Percentiles rank a stretch among this genome's conserved stretches.
Evolutionary conservation across 495 filamentous ascomycete genomes (phyloP).

Genomic region (Astrocystis sublimbata): DNA sequence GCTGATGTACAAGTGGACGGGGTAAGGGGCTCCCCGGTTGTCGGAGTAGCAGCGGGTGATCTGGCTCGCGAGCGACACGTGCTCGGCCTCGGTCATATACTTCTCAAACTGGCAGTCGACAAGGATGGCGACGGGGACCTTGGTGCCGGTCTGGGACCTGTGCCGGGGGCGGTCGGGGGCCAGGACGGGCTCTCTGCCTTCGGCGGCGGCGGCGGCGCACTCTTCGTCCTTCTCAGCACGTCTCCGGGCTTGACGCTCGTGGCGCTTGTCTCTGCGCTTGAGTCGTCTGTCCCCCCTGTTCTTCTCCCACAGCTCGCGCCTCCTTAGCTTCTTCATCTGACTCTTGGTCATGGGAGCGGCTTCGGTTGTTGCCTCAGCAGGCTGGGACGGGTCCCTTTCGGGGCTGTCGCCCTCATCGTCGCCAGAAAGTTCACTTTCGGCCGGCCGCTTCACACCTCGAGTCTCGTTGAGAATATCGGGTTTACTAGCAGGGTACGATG

Average conservation of each 20-base stretch:
- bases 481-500: not conserved
- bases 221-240: conserved; percentile 40
- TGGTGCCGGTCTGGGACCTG: conserved; percentile 42
- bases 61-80: conserved; percentile 77
- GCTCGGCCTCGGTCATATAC: conserved; percentile 81
- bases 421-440: conserved; percentile 10
- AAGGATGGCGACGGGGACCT: conserved; percentile 72
- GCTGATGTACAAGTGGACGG: conserved; percentile 69
- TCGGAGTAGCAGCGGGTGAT: conserved; percentile 87
- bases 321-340: conserved; percentile 70
- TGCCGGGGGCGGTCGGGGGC: conserved; percentile 21
- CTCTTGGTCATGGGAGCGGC: conserved; percentile 69
- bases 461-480: not conserved
- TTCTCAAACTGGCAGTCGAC: conserved; percentile 92
- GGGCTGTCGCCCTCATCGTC: not conserved
- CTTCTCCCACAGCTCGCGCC: conserved; percentile 66
- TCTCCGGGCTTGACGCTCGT: conserved; percentile 62
- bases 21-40: conserved; percentile 66
- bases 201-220: conserved; percentile 45
- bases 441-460: conserved; percentile 17
- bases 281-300: conserved; percentile 67
- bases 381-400: conserved; percentile 5
- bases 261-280: conserved; percentile 69
- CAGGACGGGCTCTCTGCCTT: conserved; percentile 37
- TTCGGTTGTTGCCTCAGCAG: conserved; percentile 7